phyloP scores from a whole-genome alignment of 169 alveolate species.

The Eimeria tenella region DNA sequence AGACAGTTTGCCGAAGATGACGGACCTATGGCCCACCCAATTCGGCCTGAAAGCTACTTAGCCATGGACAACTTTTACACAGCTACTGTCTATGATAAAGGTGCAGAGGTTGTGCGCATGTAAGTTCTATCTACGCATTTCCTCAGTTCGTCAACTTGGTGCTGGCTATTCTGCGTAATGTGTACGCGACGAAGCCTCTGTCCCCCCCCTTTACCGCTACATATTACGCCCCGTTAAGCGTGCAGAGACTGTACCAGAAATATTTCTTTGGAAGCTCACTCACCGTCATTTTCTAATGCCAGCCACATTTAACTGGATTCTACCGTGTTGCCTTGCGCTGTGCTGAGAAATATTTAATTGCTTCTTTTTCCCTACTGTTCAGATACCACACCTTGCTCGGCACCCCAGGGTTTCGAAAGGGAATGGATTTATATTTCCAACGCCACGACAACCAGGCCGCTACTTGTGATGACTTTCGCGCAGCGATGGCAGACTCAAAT shows the following conservation, averaged over 20 bases:
- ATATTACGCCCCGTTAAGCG: too few species aligned
- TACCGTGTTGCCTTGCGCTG: too few species aligned
- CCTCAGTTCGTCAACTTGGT: too few species aligned
- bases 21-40: constrained; percentile 96
- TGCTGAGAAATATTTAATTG: background rate
- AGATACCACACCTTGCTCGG: constrained; percentile 91
- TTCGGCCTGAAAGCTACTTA: constrained; percentile 94
- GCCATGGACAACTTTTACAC: constrained; percentile 96
- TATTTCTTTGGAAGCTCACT: too few species aligned
- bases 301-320: too few species aligned
- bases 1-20: constrained; percentile 93
- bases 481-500: constrained; percentile 94
- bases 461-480: constrained; percentile 96
- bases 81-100: constrained; percentile 95
- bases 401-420: constrained; percentile 93
- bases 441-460: constrained; percentile 95
- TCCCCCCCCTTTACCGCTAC: too few species aligned
- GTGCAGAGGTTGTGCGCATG: constrained; percentile 97
- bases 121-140: background rate
- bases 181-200: too few species aligned
- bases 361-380: background rate
- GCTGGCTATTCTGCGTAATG: too few species aligned
- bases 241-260: too few species aligned
- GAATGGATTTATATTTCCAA: constrained; percentile 93
- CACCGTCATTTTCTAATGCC: too few species aligned